A percentile compares a stretch with the other conserved stretches of the same genome.
These are phyloP conservation scores for Cercophora scortea DNA, from an alignment of 495 filamentous ascomycete species.

Conservation along the genomic window DNA sequence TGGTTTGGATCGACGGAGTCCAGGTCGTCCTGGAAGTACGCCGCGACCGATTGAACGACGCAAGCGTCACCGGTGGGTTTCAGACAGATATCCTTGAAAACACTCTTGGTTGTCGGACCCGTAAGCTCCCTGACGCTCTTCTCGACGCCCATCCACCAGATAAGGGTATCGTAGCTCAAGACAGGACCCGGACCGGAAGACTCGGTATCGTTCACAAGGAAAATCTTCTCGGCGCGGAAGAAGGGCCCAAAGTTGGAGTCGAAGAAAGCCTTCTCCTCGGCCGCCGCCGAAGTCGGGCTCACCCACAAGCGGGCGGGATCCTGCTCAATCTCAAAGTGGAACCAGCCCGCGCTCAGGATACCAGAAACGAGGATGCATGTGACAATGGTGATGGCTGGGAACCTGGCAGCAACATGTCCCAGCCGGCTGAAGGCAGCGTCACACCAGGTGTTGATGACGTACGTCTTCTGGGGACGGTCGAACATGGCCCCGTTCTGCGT, in stretches of 20 bases:
- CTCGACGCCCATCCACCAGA: slow-evolving; percentile 94
- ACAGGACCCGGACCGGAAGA: slow-evolving; percentile 60
- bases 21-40: slow-evolving; percentile 68
- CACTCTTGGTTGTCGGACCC: slow-evolving; percentile 53
- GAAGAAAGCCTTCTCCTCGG: slow-evolving; percentile 89
- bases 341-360: slow-evolving; percentile 77
- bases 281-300: slow-evolving; percentile 81
- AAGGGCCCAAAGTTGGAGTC: slow-evolving; percentile 95
- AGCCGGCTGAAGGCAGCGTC: slow-evolving; percentile 76
- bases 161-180: slow-evolving; percentile 75
- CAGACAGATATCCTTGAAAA: slow-evolving; percentile 81
- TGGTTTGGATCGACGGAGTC: slow-evolving; percentile 47
- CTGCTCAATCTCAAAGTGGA: slow-evolving; percentile 75
- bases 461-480: slow-evolving; percentile 64
- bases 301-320: slow-evolving; percentile 94
- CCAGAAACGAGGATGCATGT: slow-evolving; percentile 61
- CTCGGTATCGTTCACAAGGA: slow-evolving; percentile 81
- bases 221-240: slow-evolving; percentile 87
- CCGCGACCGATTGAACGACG: slow-evolving; percentile 82
- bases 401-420: slow-evolving; percentile 72
- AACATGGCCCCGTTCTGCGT: slow-evolving; percentile 60
- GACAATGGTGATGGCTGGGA: slow-evolving; percentile 74
- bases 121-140: slow-evolving; percentile 59
- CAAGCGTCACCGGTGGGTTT: slow-evolving; percentile 86
- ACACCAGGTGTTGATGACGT: slow-evolving; percentile 67